Evolutionary conservation across 2,329 filamentous ascomycete species (phyloP).

Genomic region (Gnomoniopsis smithogilvyi): DNA sequence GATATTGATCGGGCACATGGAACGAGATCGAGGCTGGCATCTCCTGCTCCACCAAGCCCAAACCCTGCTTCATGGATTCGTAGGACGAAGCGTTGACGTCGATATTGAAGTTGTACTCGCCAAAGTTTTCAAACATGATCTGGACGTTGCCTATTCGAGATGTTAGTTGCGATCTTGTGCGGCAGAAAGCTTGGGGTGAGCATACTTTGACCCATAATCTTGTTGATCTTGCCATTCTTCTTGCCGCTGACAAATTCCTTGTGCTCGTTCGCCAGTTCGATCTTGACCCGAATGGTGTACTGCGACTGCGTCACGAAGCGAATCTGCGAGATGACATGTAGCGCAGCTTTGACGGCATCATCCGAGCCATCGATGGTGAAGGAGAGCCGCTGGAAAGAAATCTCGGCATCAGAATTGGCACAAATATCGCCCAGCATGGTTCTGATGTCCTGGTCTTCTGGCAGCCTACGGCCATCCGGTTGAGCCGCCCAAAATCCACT

Average conservation of each 20-base stretch:
- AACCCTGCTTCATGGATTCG: conserved; percentile 88
- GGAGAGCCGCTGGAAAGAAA: conserved; percentile 89
- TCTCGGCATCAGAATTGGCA: conserved; percentile 90
- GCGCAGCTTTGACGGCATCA: conserved; percentile 91
- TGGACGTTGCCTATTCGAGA: conserved; percentile 73
- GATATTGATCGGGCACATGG: conserved; percentile 97
- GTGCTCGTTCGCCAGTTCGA: conserved; percentile 97
- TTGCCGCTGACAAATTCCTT: conserved; percentile 99
- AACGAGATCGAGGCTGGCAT: conserved; percentile 99
- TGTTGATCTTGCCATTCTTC: conserved; percentile 99
- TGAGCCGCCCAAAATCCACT: conserved; percentile 93
- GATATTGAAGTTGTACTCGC: conserved; percentile 99
- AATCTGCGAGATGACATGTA: conserved; percentile 89
- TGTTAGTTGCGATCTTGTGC: conserved; percentile 19
- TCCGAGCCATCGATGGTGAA: conserved; percentile 96
- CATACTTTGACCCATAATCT: conserved; percentile 97
- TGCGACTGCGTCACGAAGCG: conserved; percentile 82
- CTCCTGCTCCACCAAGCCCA: conserved; percentile 93
- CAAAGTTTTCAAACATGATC: conserved; percentile 98
- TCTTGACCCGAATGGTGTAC: conserved; percentile 95
- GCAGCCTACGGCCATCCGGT: conserved; percentile 60
- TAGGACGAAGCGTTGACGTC: conserved; percentile 92
- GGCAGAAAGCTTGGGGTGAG: conserved; percentile 7
- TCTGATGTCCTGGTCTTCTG: conserved; percentile 71
- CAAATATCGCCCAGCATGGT: conserved; percentile 95